These are phyloP conservation scores for Calendula officinalis DNA, from an alignment of 129 eudicot species.

Conservation along the genomic window DNA sequence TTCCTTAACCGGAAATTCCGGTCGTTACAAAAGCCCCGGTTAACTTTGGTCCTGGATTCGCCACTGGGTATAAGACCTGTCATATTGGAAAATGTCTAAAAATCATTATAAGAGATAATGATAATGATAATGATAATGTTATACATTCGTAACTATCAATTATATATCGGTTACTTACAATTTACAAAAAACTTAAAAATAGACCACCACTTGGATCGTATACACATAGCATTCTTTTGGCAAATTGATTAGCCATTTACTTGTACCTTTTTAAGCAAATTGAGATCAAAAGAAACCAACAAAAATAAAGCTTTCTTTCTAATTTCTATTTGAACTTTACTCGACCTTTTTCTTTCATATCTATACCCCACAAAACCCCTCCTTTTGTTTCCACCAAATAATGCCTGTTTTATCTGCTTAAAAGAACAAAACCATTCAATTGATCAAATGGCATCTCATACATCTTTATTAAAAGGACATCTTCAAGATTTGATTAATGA, in stretches of 20 bases:
- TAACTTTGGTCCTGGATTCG: too few species aligned
- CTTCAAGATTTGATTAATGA: conserved; percentile 23
- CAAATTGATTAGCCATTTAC: conserved; percentile 28
- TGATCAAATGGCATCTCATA: conserved; percentile 22
- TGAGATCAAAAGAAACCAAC: conserved; percentile 24
- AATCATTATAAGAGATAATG: too few species aligned
- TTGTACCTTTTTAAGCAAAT: conserved; percentile 15
- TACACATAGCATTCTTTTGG: conserved; percentile 6
- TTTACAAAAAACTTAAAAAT: not conserved
- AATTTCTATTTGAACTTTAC: not conserved
- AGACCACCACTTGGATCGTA: not conserved
- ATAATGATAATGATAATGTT: too few species aligned
- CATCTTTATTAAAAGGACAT: conserved; percentile 30
- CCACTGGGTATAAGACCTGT: too few species aligned
- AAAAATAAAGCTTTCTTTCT: conserved; percentile 18
- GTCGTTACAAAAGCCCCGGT: too few species aligned
- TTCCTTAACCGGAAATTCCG: too few species aligned
- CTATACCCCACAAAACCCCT: conserved; percentile 29
- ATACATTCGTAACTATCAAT: not conserved
- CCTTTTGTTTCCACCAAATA: conserved; percentile 43
- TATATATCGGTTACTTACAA: not conserved
- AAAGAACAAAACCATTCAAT: conserved; percentile 18
- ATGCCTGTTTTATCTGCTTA: conserved; percentile 29
- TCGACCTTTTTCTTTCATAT: conserved; percentile 18
- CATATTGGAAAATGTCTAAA: too few species aligned